A percentile compares a stretch with the other conserved stretches of the same genome.
These are phyloP conservation scores for Cystobasidiaceae sp. DNA, from an alignment of 1,284 basidiomycete species.

Conservation along the genomic window DNA sequence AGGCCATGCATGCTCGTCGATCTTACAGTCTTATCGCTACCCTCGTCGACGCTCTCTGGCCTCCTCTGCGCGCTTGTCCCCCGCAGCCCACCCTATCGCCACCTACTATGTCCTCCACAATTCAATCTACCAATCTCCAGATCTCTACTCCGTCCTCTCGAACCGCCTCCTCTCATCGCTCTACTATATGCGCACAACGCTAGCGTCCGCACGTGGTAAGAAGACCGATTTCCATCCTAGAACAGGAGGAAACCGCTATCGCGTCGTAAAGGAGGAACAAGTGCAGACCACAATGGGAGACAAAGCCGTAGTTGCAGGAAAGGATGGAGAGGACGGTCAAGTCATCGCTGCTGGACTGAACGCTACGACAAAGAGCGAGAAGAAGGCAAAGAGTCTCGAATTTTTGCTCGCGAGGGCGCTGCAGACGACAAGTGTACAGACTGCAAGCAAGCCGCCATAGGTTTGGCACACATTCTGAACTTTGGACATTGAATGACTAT, in stretches of 20 bases:
- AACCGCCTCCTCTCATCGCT: constrained; percentile 55
- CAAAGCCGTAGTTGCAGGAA: too few species aligned
- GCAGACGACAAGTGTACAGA: constrained; percentile 19
- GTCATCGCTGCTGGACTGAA: background rate
- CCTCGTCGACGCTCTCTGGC: too few species aligned
- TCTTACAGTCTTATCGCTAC: too few species aligned
- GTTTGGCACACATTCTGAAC: too few species aligned
- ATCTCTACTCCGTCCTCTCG: constrained; percentile 71
- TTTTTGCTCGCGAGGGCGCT: constrained; percentile 24
- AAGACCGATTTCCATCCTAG: constrained; percentile 26
- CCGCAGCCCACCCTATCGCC: constrained; percentile 67
- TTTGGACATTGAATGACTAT: too few species aligned
- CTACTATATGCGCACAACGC: constrained; percentile 24
- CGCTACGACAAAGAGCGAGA: background rate
- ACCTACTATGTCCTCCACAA: constrained; percentile 79
- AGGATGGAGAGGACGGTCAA: background rate
- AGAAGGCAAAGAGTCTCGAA: constrained; percentile 4
- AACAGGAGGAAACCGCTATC: constrained; percentile 30
- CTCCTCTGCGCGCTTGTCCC: background rate
- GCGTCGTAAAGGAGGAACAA: constrained; percentile 13
- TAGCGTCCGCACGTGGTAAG: constrained; percentile 9
- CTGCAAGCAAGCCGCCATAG: too few species aligned
- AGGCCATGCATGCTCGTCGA: too few species aligned
- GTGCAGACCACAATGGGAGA: constrained; percentile 50
- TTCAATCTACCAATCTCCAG: constrained; percentile 76